Conservation (phyloP, 129 eudicot genomes). For the Deinandra increscens region DNA sequence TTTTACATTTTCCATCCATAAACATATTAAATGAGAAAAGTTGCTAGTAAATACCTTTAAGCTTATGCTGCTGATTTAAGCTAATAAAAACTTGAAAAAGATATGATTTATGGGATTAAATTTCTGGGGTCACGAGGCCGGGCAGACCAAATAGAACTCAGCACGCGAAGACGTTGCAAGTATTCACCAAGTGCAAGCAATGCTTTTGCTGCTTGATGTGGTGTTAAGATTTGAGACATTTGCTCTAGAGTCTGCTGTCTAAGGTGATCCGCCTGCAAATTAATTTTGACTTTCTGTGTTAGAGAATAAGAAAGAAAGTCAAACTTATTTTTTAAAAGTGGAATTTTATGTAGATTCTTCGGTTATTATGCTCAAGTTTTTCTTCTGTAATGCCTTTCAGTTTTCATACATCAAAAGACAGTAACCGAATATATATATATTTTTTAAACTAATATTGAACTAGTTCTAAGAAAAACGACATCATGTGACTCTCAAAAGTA, state of each 20-base stretch:
- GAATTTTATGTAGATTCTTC: too few relatives aligned
- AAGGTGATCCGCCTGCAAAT: slow-evolving; percentile 83
- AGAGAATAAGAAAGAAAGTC: not conserved
- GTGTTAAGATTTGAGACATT: slow-evolving; percentile 61
- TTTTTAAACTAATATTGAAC: too few relatives aligned
- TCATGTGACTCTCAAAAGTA: not conserved
- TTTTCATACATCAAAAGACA: too few relatives aligned
- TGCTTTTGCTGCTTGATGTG: slow-evolving; percentile 77
- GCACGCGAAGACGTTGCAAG: slow-evolving; percentile 78
- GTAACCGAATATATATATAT: too few relatives aligned
- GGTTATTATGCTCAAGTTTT: not conserved
- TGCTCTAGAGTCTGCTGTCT: slow-evolving; percentile 69
- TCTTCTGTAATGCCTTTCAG: too few relatives aligned
- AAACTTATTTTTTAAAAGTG: not conserved
- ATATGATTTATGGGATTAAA: slow-evolving; percentile 21
- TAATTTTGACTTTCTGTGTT: not conserved
- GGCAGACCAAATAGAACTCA: slow-evolving; percentile 77
- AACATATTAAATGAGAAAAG: slow-evolving; percentile 16
- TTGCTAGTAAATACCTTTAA: slow-evolving; percentile 23
- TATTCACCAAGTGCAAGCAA: slow-evolving; percentile 87
- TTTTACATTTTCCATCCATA: slow-evolving; percentile 30
- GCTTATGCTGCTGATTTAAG: slow-evolving; percentile 15
- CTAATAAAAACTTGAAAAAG: slow-evolving; percentile 11
- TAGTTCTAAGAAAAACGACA: too few relatives aligned
- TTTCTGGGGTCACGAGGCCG: slow-evolving; percentile 49